These are phyloP conservation scores for Lipomyces mesembrius DNA, from an alignment of 805 yeast species.

Conservation along the genomic window DNA sequence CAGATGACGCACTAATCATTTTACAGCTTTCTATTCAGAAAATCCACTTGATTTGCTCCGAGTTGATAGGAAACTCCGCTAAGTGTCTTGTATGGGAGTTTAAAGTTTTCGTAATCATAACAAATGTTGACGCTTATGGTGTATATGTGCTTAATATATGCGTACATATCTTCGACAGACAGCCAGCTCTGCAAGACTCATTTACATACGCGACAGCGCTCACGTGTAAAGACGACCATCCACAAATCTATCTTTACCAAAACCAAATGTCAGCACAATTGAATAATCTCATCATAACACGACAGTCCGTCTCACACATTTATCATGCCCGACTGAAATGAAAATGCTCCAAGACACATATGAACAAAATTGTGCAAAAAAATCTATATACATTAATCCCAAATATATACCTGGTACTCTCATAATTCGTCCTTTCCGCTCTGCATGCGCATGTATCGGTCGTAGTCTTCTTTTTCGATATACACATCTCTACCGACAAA, in stretches of 20 bases:
- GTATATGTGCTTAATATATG: neutral
- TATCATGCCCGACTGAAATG: neutral
- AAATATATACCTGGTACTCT: neutral
- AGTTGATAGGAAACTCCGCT: neutral
- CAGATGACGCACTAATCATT: conserved; percentile 12
- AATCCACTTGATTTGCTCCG: neutral
- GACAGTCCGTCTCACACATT: too few species aligned
- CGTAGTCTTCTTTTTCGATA: conserved; percentile 9
- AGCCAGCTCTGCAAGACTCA: too few species aligned
- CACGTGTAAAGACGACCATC: too few species aligned
- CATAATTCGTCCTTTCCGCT: neutral
- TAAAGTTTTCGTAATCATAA: neutral
- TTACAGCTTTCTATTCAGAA: neutral
- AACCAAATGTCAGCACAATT: too few species aligned
- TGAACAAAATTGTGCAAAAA: neutral
- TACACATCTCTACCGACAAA: conserved; percentile 63
- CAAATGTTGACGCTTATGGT: neutral
- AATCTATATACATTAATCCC: neutral
- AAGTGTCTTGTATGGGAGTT: neutral
- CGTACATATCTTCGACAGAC: too few species aligned
- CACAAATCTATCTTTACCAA: too few species aligned
- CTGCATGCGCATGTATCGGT: conserved; percentile 11
- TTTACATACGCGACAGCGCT: too few species aligned
- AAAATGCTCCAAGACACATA: neutral
- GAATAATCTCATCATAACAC: too few species aligned